A percentile compares a stretch with the other conserved stretches of the same genome.
Conservation (phyloP, 129 eudicot species). For the Tagetes erecta region DNA sequence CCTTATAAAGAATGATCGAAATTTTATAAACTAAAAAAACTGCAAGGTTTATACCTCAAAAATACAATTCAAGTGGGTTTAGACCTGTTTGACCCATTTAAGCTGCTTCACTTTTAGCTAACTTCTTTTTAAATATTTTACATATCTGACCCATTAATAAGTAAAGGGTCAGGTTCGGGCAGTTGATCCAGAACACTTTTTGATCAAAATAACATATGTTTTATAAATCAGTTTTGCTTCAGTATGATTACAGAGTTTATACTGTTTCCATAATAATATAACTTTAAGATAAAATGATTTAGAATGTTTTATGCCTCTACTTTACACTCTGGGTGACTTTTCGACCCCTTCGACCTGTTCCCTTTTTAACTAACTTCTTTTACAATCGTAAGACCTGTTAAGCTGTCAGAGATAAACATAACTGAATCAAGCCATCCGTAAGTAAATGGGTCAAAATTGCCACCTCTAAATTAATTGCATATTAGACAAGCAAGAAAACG, state of each 20-base stretch:
- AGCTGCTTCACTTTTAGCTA: neutral
- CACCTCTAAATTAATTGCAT: constrained; percentile 5
- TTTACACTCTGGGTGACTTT: constrained; percentile 5
- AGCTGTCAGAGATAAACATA: neutral
- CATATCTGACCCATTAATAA: neutral
- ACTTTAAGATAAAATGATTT: neutral
- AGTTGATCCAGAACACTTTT: neutral
- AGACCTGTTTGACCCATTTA: neutral
- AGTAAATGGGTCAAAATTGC: constrained; percentile 6
- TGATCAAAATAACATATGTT: neutral
- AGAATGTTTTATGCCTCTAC: neutral
- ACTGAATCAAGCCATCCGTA: neutral
- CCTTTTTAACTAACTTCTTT: neutral
- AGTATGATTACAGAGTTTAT: constrained; percentile 7
- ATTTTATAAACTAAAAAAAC: neutral
- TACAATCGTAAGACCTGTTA: neutral
- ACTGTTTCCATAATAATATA: neutral
- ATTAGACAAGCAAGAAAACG: neutral
- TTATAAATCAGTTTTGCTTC: neutral
- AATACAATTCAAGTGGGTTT: neutral
- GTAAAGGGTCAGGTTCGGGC: neutral
- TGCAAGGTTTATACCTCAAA: neutral
- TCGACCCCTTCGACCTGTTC: constrained; percentile 1
- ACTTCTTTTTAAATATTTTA: neutral
- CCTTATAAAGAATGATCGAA: too few relatives aligned